Evolutionary conservation across 805 yeast species (phyloP).

Genomic region (Barnettozyma pratensis): DNA sequence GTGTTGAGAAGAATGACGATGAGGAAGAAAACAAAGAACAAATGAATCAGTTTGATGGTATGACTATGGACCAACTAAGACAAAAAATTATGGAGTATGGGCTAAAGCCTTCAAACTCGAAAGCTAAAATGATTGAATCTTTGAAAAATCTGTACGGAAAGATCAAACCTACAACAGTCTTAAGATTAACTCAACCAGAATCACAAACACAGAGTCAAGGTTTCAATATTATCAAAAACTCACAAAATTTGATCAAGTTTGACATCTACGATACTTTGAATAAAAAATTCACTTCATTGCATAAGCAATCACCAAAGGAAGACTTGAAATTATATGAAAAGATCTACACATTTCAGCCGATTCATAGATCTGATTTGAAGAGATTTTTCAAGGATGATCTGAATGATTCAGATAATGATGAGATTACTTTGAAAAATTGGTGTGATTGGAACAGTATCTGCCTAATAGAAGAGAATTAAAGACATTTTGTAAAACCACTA

Average conservation of each 20-base stretch:
- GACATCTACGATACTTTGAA: constrained; percentile 19
- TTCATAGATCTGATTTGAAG: constrained; percentile 6
- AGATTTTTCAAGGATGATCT: constrained; percentile 4
- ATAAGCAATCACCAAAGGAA: background rate
- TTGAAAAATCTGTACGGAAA: constrained; percentile 11
- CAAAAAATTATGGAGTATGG: constrained; percentile 22
- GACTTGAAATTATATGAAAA: constrained; percentile 14
- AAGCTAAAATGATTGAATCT: constrained; percentile 17
- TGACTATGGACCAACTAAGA: constrained; percentile 19
- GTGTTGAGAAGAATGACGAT: constrained; percentile 7
- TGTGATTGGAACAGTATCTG: constrained; percentile 24
- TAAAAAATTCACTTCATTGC: constrained; percentile 5
- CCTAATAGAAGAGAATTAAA: constrained; percentile 12
- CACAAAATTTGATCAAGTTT: constrained; percentile 17
- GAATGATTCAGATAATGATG: constrained; percentile 7
- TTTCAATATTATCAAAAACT: constrained; percentile 10
- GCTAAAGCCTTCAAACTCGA: constrained; percentile 20
- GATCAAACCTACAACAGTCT: constrained; percentile 16
- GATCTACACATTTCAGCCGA: constrained; percentile 23
- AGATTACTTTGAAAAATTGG: constrained; percentile 14
- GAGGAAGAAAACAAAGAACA: constrained; percentile 10
- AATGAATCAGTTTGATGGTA: constrained; percentile 11
- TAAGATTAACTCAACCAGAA: constrained; percentile 15
- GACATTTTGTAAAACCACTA: background rate
- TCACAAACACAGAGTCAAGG: constrained; percentile 2